Evolutionary conservation across 1,284 basidiomycete species (phyloP).

Genomic region (Apiotrichum porosum): DNA sequence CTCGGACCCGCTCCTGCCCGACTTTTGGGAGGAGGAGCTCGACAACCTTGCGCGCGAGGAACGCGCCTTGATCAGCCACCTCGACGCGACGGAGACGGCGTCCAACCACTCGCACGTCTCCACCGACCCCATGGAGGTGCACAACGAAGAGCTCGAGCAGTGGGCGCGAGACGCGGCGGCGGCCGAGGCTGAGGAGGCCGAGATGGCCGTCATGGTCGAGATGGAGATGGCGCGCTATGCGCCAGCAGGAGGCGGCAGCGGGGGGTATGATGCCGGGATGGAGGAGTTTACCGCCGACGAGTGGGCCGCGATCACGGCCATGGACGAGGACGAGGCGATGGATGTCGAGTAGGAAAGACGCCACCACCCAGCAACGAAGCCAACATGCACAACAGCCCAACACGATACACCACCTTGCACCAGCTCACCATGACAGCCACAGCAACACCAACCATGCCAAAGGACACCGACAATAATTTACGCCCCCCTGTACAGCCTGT

Average conservation of each 20-base stretch:
- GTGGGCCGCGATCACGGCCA: constrained; percentile 8
- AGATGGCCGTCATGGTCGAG: constrained; percentile 18
- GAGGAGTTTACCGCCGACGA: constrained; percentile 3
- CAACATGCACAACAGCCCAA: no score
- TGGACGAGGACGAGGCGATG: constrained; percentile 12
- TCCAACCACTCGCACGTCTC: no score
- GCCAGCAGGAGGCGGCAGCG: neutral
- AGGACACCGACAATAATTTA: no score
- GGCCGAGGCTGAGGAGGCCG: constrained; percentile 28
- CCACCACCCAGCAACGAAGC: no score
- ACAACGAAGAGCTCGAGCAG: no score
- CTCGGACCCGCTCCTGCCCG: constrained; percentile 31
- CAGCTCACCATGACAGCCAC: no score
- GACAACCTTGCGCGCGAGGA: constrained; percentile 20
- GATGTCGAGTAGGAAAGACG: constrained; percentile 8
- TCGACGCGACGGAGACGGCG: constrained; percentile 6
- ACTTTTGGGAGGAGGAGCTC: constrained; percentile 39
- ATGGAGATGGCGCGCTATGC: constrained; percentile 9
- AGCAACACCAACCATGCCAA: no score
- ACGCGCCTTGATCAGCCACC: constrained; percentile 3
- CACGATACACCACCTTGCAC: no score
- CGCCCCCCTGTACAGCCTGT: no score
- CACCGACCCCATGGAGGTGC: constrained; percentile 25
- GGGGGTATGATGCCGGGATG: constrained; percentile 1
- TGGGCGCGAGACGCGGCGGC: constrained; percentile 34